Conservation (phyloP, 306 rosid species). For the Casuarina cunninghamiana region DNA sequence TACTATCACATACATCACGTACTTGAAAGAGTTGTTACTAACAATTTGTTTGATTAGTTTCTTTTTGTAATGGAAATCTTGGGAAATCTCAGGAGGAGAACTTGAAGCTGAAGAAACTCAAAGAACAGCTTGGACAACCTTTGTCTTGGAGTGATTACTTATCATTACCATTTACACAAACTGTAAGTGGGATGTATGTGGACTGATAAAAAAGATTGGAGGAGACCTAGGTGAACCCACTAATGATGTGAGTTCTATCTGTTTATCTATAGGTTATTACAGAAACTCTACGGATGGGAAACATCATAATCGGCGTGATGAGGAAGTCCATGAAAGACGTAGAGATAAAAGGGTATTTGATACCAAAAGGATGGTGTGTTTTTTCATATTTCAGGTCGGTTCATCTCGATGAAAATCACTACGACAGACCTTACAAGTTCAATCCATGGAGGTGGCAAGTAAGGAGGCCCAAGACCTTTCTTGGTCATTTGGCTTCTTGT, state of each 20-base stretch:
- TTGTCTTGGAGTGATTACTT: conserved; percentile 81
- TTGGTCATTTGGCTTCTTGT: neutral
- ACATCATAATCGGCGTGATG: conserved; percentile 79
- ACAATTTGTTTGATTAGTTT: conserved; percentile 1
- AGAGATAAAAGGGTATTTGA: conserved; percentile 73
- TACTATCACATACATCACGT: neutral
- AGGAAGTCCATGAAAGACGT: conserved; percentile 87
- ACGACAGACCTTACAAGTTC: conserved; percentile 74
- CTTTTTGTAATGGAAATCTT: conserved; percentile 1
- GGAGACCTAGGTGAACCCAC: neutral
- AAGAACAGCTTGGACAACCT: conserved; percentile 67
- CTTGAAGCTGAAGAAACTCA: conserved; percentile 61
- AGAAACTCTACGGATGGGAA: conserved; percentile 86
- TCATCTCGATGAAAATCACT: conserved; percentile 82
- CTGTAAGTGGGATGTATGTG: conserved; percentile 40
- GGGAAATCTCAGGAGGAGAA: conserved; percentile 70
- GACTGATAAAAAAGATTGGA: conserved; percentile 6
- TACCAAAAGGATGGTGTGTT: conserved; percentile 91
- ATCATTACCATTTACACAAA: conserved; percentile 84
- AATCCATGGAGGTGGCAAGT: conserved; percentile 99
- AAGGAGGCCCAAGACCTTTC: conserved; percentile 27
- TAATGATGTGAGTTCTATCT: neutral
- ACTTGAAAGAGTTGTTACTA: conserved; percentile 1
- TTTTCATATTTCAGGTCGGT: conserved; percentile 81
- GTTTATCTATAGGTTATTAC: conserved; percentile 63